Conservation (phyloP, 805 yeast species). For the Wickerhamomyces subpelliculosus region DNA sequence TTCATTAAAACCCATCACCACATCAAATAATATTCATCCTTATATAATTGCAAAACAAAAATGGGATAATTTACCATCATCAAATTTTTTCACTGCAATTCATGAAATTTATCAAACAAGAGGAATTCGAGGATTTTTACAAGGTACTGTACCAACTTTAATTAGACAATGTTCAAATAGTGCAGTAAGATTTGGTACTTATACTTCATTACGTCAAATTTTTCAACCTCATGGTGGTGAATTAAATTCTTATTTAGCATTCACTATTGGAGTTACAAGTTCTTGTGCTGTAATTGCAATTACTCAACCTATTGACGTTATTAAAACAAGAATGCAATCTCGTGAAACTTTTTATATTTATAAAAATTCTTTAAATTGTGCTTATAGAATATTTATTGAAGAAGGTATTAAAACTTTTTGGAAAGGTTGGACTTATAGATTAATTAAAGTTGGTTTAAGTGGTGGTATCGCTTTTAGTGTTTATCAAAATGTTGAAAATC, state of each 20-base stretch:
- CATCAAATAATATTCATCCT: conserved; percentile 20
- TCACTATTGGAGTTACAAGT: conserved; percentile 50
- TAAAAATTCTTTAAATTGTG: conserved; percentile 54
- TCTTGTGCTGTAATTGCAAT: conserved; percentile 66
- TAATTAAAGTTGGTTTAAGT: conserved; percentile 60
- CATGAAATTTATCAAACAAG: conserved; percentile 64
- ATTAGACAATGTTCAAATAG: conserved; percentile 74
- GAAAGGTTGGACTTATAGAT: conserved; percentile 60
- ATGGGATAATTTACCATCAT: conserved; percentile 45
- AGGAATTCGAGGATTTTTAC: conserved; percentile 72
- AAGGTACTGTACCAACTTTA: conserved; percentile 80
- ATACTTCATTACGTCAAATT: conserved; percentile 68
- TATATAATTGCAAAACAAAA: conserved; percentile 25
- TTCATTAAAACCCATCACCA: conserved; percentile 8
- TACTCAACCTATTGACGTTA: conserved; percentile 86
- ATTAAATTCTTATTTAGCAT: conserved; percentile 27
- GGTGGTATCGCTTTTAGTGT: conserved; percentile 65
- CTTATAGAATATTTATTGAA: conserved; percentile 39
- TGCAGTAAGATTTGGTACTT: conserved; percentile 77
- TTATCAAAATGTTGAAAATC: conserved; percentile 49
- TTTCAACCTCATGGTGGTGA: conserved; percentile 44
- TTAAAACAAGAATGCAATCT: conserved; percentile 83
- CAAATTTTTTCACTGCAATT: conserved; percentile 43
- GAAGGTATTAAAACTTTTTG: conserved; percentile 43
- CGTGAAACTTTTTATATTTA: conserved; percentile 53